Conservation (phyloP, 768 basidiomycete species). For the Amanita rubescens region DNA sequence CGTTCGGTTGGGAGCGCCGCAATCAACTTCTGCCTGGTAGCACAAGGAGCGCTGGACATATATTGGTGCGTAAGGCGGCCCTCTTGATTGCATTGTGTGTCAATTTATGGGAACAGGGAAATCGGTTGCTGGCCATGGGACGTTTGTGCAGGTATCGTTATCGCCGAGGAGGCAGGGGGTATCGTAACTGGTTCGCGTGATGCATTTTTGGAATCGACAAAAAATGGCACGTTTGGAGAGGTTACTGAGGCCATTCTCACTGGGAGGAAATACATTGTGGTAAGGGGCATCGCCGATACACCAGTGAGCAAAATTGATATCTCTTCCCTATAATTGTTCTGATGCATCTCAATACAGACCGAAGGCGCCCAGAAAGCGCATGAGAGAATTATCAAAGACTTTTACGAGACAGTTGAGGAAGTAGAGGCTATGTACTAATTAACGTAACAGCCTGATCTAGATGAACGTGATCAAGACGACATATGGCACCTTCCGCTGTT, state of each 20-base stretch:
- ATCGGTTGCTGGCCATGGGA: conserved; percentile 85
- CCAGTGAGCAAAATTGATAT: conserved; percentile 27
- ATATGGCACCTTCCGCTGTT: background rate
- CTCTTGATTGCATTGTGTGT: background rate
- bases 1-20: conserved; percentile 82
- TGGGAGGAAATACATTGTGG: conserved; percentile 76
- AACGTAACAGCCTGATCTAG: conserved; percentile 9
- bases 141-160: conserved; percentile 86
- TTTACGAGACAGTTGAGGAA: conserved; percentile 78
- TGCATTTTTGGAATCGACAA: conserved; percentile 30
- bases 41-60: conserved; percentile 81
- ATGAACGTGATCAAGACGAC: background rate
- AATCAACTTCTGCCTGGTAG: conserved; percentile 76
- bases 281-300: conserved; percentile 61
- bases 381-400: conserved; percentile 73
- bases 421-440: conserved; percentile 44
- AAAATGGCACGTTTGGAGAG: conserved; percentile 41
- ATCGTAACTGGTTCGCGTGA: conserved; percentile 65
- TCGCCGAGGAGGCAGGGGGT: conserved; percentile 85
- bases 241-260: conserved; percentile 64
- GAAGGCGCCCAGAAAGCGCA: conserved; percentile 71
- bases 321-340: background rate
- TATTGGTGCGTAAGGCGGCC: conserved; percentile 57
- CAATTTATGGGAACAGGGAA: conserved; percentile 44
- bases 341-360: conserved; percentile 19